Base-by-base conservation (phyloP, 2,329 filamentous ascomycete genomes). In the Colletotrichum melonis region DNA sequence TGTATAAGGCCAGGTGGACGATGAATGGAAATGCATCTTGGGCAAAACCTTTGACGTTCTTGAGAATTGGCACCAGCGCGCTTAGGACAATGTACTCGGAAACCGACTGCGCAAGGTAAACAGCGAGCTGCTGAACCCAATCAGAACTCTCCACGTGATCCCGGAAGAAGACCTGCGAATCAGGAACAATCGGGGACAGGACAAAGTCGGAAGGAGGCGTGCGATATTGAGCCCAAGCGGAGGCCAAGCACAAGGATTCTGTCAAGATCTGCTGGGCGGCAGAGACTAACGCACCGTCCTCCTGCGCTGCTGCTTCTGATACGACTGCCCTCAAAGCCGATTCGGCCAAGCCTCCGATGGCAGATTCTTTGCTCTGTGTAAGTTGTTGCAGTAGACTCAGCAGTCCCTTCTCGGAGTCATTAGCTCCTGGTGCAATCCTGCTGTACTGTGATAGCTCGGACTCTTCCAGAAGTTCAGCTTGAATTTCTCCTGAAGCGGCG, bases 11-110 rank as follows among this genome's bases (percentile, higher is more conserved):
- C 55, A 98, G 86, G 81, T 99, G 97, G 3, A 97, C 85, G 66
- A 98, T 89, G 76, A 94, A 97, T 0, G 95, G 95, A 63, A 98
- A 92, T 0, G 94, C 86, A 55, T 91, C 89, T 73, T 92, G 89
- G 0, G 95, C 93, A 78, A 98, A 91, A 0, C 90, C 89, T 54
- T 90, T 87, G 30, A 96, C 90, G 14, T 88, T 87, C 14, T 85
- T 82, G 5, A 98, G 84, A 52, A 97, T 88, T 5, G 90, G 89
- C 1, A 89, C 86, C 28, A 98, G 82, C 2, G 92, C 89, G 12
- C 89, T 89, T 54, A 98, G 86, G 2, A 98, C 86, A 16, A 92
- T 89, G 72, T 94, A 92, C 22, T 90, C 84, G 0, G 87, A 81
- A 11, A 91, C 87, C 63, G 88, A 89, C 55, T 86, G 87, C 46